Evolutionary conservation across 768 basidiomycete genomes (phyloP), one percentile per base, ranked within the genome.

Genomic region (Termitomyces sp.): DNA sequence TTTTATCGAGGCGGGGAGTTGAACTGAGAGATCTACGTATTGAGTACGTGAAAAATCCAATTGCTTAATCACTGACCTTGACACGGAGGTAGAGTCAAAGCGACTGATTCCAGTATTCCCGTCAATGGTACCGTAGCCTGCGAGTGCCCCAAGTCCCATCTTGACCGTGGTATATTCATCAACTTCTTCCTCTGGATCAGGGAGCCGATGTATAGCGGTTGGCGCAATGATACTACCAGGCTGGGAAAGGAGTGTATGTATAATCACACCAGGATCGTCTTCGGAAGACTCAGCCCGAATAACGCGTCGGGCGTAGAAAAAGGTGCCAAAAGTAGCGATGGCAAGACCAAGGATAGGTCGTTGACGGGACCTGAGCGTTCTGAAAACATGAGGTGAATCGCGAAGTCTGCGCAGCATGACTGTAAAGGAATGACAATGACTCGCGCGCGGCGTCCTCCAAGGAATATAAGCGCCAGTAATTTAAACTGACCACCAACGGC

Each of bases 91-190:
- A 22, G 46, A 30, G 57, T 65, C 59, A 24, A 67, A 61, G n/a
- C 65, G 60, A 26, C 42, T 32, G 12, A 67, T 59, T 14, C 64
- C 65, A 7, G 60, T 55, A 9, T 61, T 45, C 2, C 63, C 62
- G 1, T 55, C 46, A 14, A 64, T 61, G 30, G 36, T 46, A 4
- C 53, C 62, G 4, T 46, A 5, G 24, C 44, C 24, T 37, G 56
- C 12, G 13, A 57, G 26, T 14, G 33, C 27, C 14, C 32, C 36
- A n/a, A 61, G 53, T 33, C 34, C 46, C 34, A 32, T 14, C 32
- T 44, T 57, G 22, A 46, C 53, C 40, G 40, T 26, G 1, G 30
- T 42, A 1, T 12, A 18, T 26, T 50, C 56, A 5, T 57, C 48
- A 18, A 18, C 30, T 18, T 18, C 36, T 30, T 57, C 40, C 37